These are phyloP conservation scores for Penicillium riverlandense DNA, from an alignment of 495 filamentous ascomycete species.

Conservation along the genomic window DNA sequence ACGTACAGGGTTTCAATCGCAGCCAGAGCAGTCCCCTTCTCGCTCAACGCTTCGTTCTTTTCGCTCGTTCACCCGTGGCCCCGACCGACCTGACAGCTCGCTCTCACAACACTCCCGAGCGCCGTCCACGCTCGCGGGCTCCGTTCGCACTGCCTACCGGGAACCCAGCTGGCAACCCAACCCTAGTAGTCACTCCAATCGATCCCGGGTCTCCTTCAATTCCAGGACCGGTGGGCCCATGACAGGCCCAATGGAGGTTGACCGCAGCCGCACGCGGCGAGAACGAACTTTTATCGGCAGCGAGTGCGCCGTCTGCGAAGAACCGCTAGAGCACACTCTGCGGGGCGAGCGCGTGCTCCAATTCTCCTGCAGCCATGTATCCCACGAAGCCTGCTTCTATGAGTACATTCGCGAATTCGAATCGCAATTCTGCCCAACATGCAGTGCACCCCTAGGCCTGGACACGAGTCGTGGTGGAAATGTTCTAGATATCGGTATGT, in stretches of 20 bases:
- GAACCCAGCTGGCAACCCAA: conserved; percentile 11
- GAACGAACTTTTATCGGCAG: conserved; percentile 94
- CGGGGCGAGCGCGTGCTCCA: conserved; percentile 93
- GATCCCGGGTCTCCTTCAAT: conserved; percentile 37
- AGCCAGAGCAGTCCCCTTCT: conserved; percentile 23
- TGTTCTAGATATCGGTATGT: conserved; percentile 86
- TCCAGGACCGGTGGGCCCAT: conserved; percentile 48
- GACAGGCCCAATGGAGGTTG: conserved; percentile 69
- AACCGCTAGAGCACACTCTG: conserved; percentile 93
- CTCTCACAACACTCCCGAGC: conserved; percentile 23
- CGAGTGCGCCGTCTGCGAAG: conserved; percentile 94
- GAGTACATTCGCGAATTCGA: conserved; percentile 96
- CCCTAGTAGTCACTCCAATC: conserved; percentile 18
- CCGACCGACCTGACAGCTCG: conserved; percentile 25
- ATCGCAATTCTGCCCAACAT: conserved; percentile 90
- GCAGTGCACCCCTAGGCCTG: conserved; percentile 84
- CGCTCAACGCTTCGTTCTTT: conserved; percentile 31
- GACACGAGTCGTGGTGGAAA: conserved; percentile 95
- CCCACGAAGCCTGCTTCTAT: conserved; percentile 98
- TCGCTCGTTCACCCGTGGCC: conserved; percentile 19
- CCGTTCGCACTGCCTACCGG: conserved; percentile 11
- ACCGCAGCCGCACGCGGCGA: conserved; percentile 72
- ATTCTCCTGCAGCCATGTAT: conserved; percentile 92
- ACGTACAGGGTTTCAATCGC: conserved; percentile 25
- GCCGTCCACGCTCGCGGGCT: conserved; percentile 18